phyloP scores from a whole-genome alignment of 495 filamentous ascomycete species.

The Hypoxylon rickii region DNA sequence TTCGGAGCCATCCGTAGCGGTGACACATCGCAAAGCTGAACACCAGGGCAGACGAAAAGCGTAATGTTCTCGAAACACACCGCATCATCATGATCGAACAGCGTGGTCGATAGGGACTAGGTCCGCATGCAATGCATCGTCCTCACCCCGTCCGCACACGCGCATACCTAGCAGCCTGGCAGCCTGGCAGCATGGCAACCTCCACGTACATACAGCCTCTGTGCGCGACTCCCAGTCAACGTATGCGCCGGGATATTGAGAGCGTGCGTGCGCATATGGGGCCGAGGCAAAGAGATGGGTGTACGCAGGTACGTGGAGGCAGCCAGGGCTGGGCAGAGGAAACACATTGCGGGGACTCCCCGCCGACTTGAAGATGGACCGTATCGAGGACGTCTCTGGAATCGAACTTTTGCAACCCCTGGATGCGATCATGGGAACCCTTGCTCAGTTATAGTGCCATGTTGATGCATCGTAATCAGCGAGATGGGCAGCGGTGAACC shows the following conservation, averaged over 20 bases:
- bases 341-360: neutral
- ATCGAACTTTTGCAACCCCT: conserved; percentile 15
- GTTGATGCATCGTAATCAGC: conserved; percentile 19
- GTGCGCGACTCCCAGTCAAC: neutral
- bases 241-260: no score
- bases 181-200: no score
- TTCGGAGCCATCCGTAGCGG: conserved; percentile 2
- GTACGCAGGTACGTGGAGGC: no score
- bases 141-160: neutral
- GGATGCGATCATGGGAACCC: conserved; percentile 8
- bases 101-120: neutral
- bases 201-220: no score
- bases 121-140: conserved; percentile 9
- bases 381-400: conserved; percentile 12
- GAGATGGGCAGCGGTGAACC: conserved; percentile 17
- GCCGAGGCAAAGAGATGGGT: no score
- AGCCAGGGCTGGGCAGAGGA: no score
- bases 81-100: conserved; percentile 11
- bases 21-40: neutral
- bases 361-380: conserved; percentile 23
- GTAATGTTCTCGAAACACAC: conserved; percentile 19
- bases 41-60: neutral
- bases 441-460: conserved; percentile 13
- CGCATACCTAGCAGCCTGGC: no score
- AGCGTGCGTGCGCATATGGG: no score